Evolutionary conservation across 768 basidiomycete species (phyloP).

Genomic region (Tubosaeta sp.): DNA sequence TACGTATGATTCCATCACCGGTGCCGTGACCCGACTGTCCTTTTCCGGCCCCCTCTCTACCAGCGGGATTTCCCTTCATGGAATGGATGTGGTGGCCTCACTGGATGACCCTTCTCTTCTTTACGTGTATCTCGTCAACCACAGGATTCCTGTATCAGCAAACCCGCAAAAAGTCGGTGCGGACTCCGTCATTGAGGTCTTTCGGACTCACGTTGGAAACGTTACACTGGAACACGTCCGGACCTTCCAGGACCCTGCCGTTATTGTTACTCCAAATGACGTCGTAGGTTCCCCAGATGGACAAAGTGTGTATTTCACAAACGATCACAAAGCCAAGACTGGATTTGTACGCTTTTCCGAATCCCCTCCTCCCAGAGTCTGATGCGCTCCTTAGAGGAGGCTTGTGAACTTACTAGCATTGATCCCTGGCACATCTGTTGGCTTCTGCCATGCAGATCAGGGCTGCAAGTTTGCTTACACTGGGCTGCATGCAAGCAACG

Average conservation of each 20-base stretch:
- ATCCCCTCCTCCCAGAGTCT: not conserved
- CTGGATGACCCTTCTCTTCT: constrained; percentile 43
- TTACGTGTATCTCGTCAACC: constrained; percentile 70
- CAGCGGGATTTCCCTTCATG: constrained; percentile 52
- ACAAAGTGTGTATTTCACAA: constrained; percentile 64
- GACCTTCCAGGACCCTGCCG: constrained; percentile 49
- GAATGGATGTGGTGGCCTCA: constrained; percentile 65
- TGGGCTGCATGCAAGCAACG: constrained; percentile 54
- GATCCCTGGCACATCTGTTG: constrained; percentile 44
- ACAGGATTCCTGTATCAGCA: constrained; percentile 48
- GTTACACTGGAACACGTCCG: constrained; percentile 46
- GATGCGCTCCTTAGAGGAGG: constrained; percentile 15
- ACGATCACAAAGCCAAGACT: constrained; percentile 55
- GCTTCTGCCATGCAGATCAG: constrained; percentile 56
- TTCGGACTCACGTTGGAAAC: constrained; percentile 47
- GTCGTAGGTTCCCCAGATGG: constrained; percentile 63
- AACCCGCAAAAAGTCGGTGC: constrained; percentile 50
- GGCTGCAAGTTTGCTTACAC: constrained; percentile 59
- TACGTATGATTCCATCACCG: constrained; percentile 49
- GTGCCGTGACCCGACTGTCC: constrained; percentile 42
- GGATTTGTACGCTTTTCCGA: constrained; percentile 42
- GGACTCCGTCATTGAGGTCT: constrained; percentile 68
- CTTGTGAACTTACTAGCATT: constrained; percentile 29
- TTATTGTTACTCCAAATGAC: constrained; percentile 67
- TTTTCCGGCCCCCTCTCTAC: constrained; percentile 35